Percentiles rank a stretch among this genome's conserved stretches.
phyloP scores from a whole-genome alignment of 2,329 filamentous ascomycete genomes.

The Arthrobotrys sphaeroides region DNA sequence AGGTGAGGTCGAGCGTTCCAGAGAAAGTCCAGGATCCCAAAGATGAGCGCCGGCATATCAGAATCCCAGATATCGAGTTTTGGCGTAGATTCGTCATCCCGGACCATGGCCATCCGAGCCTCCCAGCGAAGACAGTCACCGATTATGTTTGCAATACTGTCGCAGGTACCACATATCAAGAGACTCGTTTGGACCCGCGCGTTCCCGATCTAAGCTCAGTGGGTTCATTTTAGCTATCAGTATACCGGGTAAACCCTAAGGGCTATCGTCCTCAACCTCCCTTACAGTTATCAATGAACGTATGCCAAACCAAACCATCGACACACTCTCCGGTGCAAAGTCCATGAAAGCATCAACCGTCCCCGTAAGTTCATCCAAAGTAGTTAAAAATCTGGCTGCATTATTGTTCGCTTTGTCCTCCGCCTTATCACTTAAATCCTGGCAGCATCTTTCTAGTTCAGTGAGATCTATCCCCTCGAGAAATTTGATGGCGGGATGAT shows the following conservation, averaged over 20 bases:
- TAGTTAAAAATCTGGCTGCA: conserved; percentile 6
- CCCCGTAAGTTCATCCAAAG: conserved; percentile 15
- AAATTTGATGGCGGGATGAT: background rate
- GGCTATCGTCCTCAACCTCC: no score
- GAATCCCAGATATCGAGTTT: conserved; percentile 38
- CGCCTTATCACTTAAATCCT: conserved; percentile 1
- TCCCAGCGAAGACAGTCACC: conserved; percentile 39
- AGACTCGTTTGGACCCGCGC: conserved; percentile 37
- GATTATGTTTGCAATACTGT: conserved; percentile 39
- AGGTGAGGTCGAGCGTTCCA: conserved; percentile 35
- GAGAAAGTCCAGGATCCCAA: conserved; percentile 35
- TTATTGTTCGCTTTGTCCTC: conserved; percentile 23
- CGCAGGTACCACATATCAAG: conserved; percentile 36
- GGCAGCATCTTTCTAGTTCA: background rate
- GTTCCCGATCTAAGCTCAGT: conserved; percentile 14
- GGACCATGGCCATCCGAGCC: conserved; percentile 19
- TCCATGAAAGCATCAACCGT: conserved; percentile 19
- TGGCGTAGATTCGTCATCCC: conserved; percentile 1
- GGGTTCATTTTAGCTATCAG: background rate
- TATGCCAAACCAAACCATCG: conserved; percentile 48
- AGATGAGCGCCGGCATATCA: conserved; percentile 28
- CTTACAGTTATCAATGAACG: conserved; percentile 27
- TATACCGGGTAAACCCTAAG: no score
- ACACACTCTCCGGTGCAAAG: conserved; percentile 41
- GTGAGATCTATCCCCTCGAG: background rate